Percentiles rank a stretch among this genome's conserved stretches.
These are phyloP conservation scores for Fusarium sp. DNA, from an alignment of 2,329 filamentous ascomycete genomes.

Conservation along the genomic window DNA sequence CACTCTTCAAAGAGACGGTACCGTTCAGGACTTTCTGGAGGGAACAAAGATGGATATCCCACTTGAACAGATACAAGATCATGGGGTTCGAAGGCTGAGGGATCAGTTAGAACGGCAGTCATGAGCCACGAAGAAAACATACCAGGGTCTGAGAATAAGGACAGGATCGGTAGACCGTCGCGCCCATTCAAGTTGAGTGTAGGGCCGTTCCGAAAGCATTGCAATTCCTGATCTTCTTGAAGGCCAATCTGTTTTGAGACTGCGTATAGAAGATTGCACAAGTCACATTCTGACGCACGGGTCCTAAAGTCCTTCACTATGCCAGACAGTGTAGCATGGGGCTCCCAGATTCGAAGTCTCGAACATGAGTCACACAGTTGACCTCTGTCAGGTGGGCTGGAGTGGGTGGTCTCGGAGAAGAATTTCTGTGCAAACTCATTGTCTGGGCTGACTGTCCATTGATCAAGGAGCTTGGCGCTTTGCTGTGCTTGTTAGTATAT, in stretches of 20 bases:
- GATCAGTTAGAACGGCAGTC: neutral
- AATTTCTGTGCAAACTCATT: neutral
- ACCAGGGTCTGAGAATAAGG: neutral
- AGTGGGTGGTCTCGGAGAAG: neutral
- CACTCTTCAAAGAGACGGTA: neutral
- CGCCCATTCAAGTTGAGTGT: neutral
- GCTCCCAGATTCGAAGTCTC: neutral
- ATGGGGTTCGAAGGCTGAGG: rapidly evolving
- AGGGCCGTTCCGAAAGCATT: neutral
- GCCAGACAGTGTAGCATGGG: neutral
- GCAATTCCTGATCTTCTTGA: neutral
- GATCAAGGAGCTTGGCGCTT: neutral
- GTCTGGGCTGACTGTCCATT: neutral
- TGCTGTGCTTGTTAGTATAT: neutral
- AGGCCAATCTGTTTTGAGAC: neutral
- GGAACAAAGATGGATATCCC: neutral
- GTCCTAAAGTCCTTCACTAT: neutral
- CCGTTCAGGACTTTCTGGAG: neutral
- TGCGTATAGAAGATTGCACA: neutral
- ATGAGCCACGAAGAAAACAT: neutral
- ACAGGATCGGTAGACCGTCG: neutral
- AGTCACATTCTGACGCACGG: neutral
- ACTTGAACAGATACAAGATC: neutral
- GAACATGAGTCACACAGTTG: neutral
- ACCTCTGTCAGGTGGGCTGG: rapidly evolving